Evolutionary conservation across 1,284 basidiomycete genomes (phyloP), one percentile per base, ranked within the genome.

Genomic region (Naganishia cerealis): DNA sequence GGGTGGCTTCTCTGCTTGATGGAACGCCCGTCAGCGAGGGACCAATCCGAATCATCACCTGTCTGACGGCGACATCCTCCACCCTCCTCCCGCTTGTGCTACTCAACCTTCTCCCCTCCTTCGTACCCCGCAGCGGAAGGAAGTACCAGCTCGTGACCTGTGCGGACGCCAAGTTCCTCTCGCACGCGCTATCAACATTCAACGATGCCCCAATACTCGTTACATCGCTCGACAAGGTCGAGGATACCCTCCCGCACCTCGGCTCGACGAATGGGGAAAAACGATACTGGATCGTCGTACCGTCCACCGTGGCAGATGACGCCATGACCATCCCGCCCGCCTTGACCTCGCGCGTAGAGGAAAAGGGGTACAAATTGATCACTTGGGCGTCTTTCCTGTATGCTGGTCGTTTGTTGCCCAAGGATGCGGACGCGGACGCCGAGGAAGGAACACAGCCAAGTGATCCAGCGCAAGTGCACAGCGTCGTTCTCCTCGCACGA

Each of bases 401-500:
- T n/a, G 10, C 39, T 8, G 56, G 39, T 29, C n/a, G 36, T 5
- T 21, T 1, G n/a, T n/a, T n/a, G 18, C 33, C n/a, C 1, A 24
- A 16, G 33, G n/a, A 24, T 3, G 18, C 21, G 16, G n/a, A 24
- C 16, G 39, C 15, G 10, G 5, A 40, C 26, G 15, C 46, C 9
- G 21, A 7, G 7, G 43, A 2, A 15, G 43, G 1, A 18, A n/a
- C n/a, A n/a, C 43, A 46, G 43, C 16, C 18, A 33, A 62, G 59
- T 62, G 59, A 62, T 39, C 48, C 59, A 12, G 26, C 43, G 5
- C 29, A 29, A 8, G 48, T 62, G 52, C 59, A 62, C 52, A n/a
- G 46, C 8, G 12, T 53, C 8, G 16, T 38, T 5, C 7, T 50
- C 46, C 46, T 21, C 46, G 46, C 21, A 13, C 21, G 9, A 50